phyloP scores from a whole-genome alignment of 2,329 filamentous ascomycete species.

The Botryosphaeria agaves region DNA sequence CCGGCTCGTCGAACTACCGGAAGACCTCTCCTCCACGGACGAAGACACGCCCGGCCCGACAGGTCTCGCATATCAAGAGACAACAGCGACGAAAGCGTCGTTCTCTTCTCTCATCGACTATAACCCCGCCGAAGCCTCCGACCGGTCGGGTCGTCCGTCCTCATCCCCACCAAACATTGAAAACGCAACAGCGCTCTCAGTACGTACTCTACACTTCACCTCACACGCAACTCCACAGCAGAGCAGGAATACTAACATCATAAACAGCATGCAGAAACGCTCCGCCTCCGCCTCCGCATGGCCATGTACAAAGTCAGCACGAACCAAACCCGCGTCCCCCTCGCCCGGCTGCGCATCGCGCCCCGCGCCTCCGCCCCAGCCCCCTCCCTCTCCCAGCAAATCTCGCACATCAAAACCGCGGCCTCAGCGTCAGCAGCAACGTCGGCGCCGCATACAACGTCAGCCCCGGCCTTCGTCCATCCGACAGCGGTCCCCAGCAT shows the following conservation, averaged over 20 bases:
- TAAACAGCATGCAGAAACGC: constrained; percentile 33
- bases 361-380: constrained; percentile 8
- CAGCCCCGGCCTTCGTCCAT: background rate
- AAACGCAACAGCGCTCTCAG: background rate
- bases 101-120: constrained; percentile 32
- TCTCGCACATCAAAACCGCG: constrained; percentile 13
- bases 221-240: no score
- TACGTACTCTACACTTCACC: no score
- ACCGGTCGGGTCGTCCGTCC: background rate
- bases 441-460: constrained; percentile 4
- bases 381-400: constrained; percentile 7
- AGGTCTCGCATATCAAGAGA: constrained; percentile 10
- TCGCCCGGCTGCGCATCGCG: constrained; percentile 33
- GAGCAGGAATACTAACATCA: background rate
- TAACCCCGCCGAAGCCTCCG: constrained; percentile 14
- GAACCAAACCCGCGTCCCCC: constrained; percentile 49
- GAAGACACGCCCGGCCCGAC: constrained; percentile 13
- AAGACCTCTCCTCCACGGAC: constrained; percentile 15
- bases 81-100: constrained; percentile 17
- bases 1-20: constrained; percentile 1
- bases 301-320: constrained; percentile 62
- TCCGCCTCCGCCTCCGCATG: constrained; percentile 51
- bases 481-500: constrained; percentile 2
- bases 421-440: constrained; percentile 14
- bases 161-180: background rate